phyloP scores from a whole-genome alignment of 352 stramenopile species.

The Phytophthora chlamydospora region DNA sequence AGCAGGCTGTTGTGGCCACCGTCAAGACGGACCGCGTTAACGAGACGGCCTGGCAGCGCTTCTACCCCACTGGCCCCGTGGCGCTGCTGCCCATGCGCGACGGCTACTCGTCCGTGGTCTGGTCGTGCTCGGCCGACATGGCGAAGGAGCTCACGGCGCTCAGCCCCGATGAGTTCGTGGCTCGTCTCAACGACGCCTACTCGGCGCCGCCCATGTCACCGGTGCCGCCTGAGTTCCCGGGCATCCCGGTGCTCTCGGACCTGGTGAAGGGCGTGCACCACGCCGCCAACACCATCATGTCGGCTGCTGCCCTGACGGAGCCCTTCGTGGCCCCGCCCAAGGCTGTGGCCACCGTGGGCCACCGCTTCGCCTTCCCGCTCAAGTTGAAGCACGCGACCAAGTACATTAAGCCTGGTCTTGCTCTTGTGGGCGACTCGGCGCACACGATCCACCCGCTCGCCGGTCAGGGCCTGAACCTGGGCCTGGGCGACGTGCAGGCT shows the following conservation, averaged over 20 bases:
- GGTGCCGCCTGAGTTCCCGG: slow-evolving; percentile 72
- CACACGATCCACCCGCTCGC: slow-evolving; percentile 97
- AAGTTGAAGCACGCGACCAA: slow-evolving; percentile 88
- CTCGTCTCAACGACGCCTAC: slow-evolving; percentile 81
- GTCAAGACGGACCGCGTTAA: slow-evolving; percentile 86
- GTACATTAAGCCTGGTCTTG: slow-evolving; percentile 89
- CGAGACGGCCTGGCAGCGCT: slow-evolving; percentile 91
- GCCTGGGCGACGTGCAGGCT: slow-evolving; percentile 90
- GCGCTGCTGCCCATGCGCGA: slow-evolving; percentile 91
- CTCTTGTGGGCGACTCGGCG: slow-evolving; percentile 94
- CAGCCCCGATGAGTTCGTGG: slow-evolving; percentile 76
- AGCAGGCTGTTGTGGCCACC: slow-evolving; percentile 91
- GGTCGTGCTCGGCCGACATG: slow-evolving; percentile 86
- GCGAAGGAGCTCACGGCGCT: slow-evolving; percentile 82
- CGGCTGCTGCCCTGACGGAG: slow-evolving; percentile 71
- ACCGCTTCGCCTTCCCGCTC: slow-evolving; percentile 88
- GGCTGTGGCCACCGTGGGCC: slow-evolving; percentile 68
- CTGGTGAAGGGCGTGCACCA: slow-evolving; percentile 79
- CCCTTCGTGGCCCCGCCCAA: slow-evolving; percentile 80
- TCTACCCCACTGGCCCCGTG: slow-evolving; percentile 89
- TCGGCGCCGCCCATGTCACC: slow-evolving; percentile 50
- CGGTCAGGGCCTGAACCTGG: slow-evolving; percentile 96
- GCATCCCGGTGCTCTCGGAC: slow-evolving; percentile 79
- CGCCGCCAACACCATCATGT: slow-evolving; percentile 79
- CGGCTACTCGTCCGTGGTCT: slow-evolving; percentile 91